phyloP scores from a whole-genome alignment of 176 grass and related monocot species.

The Metroxylon sagu region DNA sequence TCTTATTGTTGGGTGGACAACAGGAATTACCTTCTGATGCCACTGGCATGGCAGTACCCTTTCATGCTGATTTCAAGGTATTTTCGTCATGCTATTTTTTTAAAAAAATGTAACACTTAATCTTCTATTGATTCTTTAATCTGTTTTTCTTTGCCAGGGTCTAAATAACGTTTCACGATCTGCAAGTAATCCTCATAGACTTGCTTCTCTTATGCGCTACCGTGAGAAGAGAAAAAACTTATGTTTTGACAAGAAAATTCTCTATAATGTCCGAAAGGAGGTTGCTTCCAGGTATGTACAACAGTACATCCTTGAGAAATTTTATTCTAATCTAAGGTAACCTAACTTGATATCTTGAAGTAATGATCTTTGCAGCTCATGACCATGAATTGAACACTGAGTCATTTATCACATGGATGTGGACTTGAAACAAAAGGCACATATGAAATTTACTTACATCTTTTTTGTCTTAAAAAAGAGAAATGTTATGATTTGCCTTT shows the following conservation, averaged over 20 bases:
- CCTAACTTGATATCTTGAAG: no score
- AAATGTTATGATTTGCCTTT: no score
- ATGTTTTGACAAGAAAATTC: slow-evolving; percentile 22
- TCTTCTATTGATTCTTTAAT: background rate
- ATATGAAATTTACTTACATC: no score
- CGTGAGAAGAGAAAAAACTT: slow-evolving; percentile 30
- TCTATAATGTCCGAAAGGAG: slow-evolving; percentile 24
- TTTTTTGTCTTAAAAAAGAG: no score
- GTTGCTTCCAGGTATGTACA: slow-evolving; percentile 22
- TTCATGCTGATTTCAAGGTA: background rate
- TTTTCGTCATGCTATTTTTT: background rate
- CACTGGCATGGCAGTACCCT: slow-evolving; percentile 13
- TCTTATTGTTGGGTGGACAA: slow-evolving; percentile 23
- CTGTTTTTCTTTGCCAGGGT: slow-evolving; percentile 3
- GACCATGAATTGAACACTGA: no score
- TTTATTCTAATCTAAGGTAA: no score
- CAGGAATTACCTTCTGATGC: slow-evolving; percentile 10
- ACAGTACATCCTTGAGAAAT: no score
- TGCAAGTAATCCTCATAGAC: slow-evolving; percentile 16
- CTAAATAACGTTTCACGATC: slow-evolving; percentile 11
- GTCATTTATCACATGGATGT: no score
- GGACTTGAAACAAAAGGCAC: no score
- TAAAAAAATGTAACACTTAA: background rate
- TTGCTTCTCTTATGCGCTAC: slow-evolving; percentile 26
- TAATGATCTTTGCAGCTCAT: no score